Base-by-base conservation (phyloP, 805 yeast species). In the Gaillardinia entomophila region DNA sequence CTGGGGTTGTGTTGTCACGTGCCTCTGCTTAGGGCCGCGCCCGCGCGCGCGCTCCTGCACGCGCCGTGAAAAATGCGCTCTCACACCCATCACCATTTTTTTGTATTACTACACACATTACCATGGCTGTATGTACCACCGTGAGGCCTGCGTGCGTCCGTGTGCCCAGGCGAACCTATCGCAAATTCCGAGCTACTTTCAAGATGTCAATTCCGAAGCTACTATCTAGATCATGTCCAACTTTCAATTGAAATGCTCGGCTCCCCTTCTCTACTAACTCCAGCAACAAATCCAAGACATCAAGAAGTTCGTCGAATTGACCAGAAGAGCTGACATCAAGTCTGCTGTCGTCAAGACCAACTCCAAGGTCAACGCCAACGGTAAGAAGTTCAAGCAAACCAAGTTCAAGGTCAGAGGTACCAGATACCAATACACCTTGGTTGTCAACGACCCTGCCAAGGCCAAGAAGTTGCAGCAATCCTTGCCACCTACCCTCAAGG, bases 351-450 rank as follows among this genome's bases (percentile, higher is more conserved):
- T 92, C 78, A 92, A 92, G 82, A 79, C 82, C 75, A 87, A 87
- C 87, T 69, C 76, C 66, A 81, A 82, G 72, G 55, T 81, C 61
- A 80, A 79, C 75, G 75, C 82, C 54, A 72, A 73, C 68, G 94
- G 92, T 69, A 82, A 82, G 77, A 73, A 74, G 53, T 75, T 76
- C 80, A 82, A 83, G 74, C 92, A 84, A 74, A 88, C 96, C 76
- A 92, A 92, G 75, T 92, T 92, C 89, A 92, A 92, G 85, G 86
- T 92, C 62, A 88, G 97, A 80, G 96, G 97, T 70, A 61, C 96
- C 48, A 87, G 77, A 69, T 69, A 84, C 77, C 80, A 87, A 64
- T 92, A 92, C 85, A 92, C 98, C 56, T 77, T 90, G 71, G 84
- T 84, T 55, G 90, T 92, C 61, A 79, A 83, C 75, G 97, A 92